phyloP scores from a whole-genome alignment of 768 basidiomycete genomes.

The Coprinopsis sp. region DNA sequence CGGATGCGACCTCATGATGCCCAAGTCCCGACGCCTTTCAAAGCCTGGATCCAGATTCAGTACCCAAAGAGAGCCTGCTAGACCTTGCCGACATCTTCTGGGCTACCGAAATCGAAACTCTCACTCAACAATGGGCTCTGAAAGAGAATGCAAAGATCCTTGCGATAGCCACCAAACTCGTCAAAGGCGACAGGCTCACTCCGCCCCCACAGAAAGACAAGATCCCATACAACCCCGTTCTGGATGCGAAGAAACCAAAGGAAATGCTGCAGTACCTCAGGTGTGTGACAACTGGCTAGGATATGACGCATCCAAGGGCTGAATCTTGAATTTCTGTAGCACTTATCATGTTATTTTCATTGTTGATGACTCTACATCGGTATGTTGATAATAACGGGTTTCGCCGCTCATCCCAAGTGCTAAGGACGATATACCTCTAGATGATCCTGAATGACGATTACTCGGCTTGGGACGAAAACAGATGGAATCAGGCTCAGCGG shows the following conservation, averaged over 20 bases:
- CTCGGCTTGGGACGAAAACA: constrained; percentile 1
- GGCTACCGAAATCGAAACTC: background rate
- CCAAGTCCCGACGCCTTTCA: too few species aligned
- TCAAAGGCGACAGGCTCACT: background rate
- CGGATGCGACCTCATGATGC: too few species aligned
- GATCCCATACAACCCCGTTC: background rate
- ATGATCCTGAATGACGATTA: constrained; percentile 12
- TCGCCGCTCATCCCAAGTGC: too few species aligned
- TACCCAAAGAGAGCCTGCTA: background rate
- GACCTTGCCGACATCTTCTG: background rate
- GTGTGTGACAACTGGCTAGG: background rate
- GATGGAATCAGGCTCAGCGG: constrained; percentile 23
- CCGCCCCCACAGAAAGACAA: background rate
- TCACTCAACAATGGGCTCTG: background rate
- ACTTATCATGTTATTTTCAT: background rate
- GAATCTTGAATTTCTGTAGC: background rate
- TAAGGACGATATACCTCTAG: constrained; percentile 6
- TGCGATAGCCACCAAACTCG: background rate
- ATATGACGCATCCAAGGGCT: too few species aligned
- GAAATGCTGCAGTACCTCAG: background rate
- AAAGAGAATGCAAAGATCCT: background rate
- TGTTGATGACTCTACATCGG: background rate
- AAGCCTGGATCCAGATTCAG: background rate
- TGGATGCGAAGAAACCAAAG: background rate
- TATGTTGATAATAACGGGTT: too few species aligned